Evolutionary conservation across 23 red algal species (phyloP).

Genomic region (Chondrus crispus): DNA sequence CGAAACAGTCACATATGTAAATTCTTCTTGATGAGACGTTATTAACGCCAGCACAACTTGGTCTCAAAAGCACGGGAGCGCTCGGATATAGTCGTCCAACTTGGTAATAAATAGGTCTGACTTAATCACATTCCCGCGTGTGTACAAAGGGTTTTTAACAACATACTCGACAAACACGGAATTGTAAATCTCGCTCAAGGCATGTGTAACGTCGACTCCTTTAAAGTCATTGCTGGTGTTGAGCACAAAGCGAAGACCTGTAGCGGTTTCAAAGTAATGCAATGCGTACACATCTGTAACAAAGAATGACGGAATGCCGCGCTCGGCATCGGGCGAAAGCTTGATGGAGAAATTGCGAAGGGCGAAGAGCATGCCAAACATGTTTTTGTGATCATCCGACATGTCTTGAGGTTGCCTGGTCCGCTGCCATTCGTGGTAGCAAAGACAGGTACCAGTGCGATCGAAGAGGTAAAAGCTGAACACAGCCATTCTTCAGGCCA

Average conservation of each 20-base stretch:
- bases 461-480: slow-evolving; percentile 97
- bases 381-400: slow-evolving; percentile 85
- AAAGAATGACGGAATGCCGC: slow-evolving; percentile 65
- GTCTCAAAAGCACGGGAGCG: slow-evolving; percentile 80
- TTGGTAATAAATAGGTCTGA: slow-evolving; percentile 68
- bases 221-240: slow-evolving; percentile 74
- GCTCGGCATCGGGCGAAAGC: slow-evolving; percentile 51
- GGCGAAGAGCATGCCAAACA: slow-evolving; percentile 97
- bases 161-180: slow-evolving; percentile 86
- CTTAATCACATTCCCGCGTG: slow-evolving; percentile 52
- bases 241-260: slow-evolving; percentile 92
- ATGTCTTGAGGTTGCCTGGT: slow-evolving; percentile 40
- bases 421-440: slow-evolving; percentile 82
- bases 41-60: neutral
- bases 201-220: slow-evolving; percentile 63
- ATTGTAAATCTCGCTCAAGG: slow-evolving; percentile 75
- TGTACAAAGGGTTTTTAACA: slow-evolving; percentile 82
- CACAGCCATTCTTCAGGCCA: slow-evolving; percentile 93
- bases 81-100: slow-evolving; percentile 78
- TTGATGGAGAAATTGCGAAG: slow-evolving; percentile 81
- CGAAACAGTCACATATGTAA: slow-evolving; percentile 8
- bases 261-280: slow-evolving; percentile 93
- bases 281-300: slow-evolving; percentile 82
- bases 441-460: slow-evolving; percentile 82
- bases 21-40: neutral